Percentiles rank a stretch among this genome's conserved stretches.
These are phyloP conservation scores for Crithidia fasciculata DNA, from an alignment of 208 protist species.

Conservation along the genomic window DNA sequence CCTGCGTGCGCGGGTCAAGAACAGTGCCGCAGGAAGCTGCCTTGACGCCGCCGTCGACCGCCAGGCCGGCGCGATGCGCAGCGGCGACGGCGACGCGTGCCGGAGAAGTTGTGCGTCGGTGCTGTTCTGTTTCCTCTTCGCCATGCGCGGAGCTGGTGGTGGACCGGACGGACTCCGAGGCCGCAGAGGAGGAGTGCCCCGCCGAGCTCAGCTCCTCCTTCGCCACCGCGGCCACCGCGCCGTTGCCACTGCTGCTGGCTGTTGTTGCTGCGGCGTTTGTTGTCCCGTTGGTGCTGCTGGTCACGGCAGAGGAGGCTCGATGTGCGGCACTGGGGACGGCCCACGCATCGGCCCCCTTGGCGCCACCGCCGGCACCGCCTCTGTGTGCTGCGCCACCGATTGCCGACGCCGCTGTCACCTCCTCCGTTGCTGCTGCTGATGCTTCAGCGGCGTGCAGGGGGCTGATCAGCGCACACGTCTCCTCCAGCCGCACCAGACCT, in stretches of 20 bases:
- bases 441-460: constrained; percentile 19
- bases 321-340: not conserved
- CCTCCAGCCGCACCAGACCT: constrained; percentile 75
- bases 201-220: constrained; percentile 8
- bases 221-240: not conserved
- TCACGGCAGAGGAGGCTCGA: not conserved
- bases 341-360: not conserved
- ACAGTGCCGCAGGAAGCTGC: constrained; percentile 22
- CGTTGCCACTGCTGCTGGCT: not conserved
- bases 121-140: not conserved
- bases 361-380: not conserved
- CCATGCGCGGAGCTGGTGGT: constrained; percentile 1
- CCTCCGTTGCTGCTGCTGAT: not conserved
- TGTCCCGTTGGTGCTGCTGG: not conserved
- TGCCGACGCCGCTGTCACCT: not conserved
- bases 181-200: not conserved
- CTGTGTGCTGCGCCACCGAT: not conserved
- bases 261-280: not conserved
- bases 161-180: not conserved
- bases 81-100: constrained; percentile 10
- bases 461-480: constrained; percentile 48
- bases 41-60: not conserved
- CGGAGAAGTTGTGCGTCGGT: not conserved
- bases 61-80: not conserved
- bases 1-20: constrained; percentile 51